A percentile compares a stretch with the other conserved stretches of the same genome.
Conservation (phyloP, 2,329 filamentous ascomycete species). For the Arthrobotrys pseudoclavata region DNA sequence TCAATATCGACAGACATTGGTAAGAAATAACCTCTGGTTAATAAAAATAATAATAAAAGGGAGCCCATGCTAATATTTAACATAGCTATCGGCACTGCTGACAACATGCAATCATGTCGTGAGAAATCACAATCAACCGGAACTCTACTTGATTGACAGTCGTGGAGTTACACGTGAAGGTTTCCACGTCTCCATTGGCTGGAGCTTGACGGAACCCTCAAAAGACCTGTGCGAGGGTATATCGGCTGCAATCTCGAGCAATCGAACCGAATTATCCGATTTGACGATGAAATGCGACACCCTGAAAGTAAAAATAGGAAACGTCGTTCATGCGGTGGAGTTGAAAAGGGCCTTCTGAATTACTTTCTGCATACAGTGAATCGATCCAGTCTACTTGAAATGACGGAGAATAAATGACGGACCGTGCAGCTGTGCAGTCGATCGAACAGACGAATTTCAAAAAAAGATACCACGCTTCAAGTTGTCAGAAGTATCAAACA, state of each 20-base stretch:
- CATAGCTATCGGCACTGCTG: conserved; percentile 75
- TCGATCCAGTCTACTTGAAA: not conserved
- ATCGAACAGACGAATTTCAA: not conserved
- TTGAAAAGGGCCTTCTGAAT: conserved; percentile 30
- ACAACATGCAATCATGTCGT: conserved; percentile 76
- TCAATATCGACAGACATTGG: conserved; percentile 63
- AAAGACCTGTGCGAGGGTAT: conserved; percentile 67
- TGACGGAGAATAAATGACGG: conserved; percentile 18
- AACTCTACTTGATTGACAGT: conserved; percentile 73
- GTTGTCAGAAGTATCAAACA: conserved; percentile 3
- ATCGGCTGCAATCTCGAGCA: conserved; percentile 48
- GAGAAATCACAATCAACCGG: conserved; percentile 74
- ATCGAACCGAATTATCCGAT: conserved; percentile 64
- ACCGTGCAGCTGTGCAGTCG: conserved; percentile 1
- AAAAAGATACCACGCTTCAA: not conserved
- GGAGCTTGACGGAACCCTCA: conserved; percentile 76
- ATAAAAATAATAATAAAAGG: conserved; percentile 60
- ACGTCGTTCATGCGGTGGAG: conserved; percentile 69
- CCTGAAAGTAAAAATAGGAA: conserved; percentile 82
- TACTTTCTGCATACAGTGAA: not conserved
- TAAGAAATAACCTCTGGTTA: conserved; percentile 60
- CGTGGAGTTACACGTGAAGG: conserved; percentile 66
- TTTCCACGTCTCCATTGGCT: conserved; percentile 92
- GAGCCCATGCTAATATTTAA: conserved; percentile 62
- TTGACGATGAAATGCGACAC: conserved; percentile 72